Evolutionary conservation across 805 yeast genomes (phyloP).

Genomic region (Pichia deserticola): DNA sequence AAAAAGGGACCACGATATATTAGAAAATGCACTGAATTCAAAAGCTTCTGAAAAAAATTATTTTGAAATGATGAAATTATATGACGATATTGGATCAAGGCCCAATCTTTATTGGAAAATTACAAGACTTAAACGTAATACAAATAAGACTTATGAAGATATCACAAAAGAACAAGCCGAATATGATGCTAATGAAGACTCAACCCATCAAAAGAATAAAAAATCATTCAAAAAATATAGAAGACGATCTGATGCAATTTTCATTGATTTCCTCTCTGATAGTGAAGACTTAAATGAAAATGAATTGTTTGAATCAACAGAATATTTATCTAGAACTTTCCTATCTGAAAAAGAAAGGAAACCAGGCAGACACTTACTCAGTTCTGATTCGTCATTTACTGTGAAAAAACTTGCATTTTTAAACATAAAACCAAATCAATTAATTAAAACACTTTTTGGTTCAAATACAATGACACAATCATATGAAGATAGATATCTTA

Average conservation of each 20-base stretch:
- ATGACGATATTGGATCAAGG: conserved; percentile 88
- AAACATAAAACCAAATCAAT: conserved; percentile 36
- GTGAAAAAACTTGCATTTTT: conserved; percentile 41
- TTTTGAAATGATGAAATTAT: conserved; percentile 55
- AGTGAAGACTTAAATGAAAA: conserved; percentile 18
- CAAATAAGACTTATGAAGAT: background rate
- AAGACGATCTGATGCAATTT: conserved; percentile 6
- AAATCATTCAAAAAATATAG: background rate
- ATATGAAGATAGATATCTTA: conserved; percentile 16
- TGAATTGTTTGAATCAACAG: conserved; percentile 22
- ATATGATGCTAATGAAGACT: background rate
- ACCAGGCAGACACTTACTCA: conserved; percentile 28
- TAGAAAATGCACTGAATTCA: background rate
- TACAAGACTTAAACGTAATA: conserved; percentile 6
- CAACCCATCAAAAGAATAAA: background rate
- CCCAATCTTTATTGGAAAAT: conserved; percentile 85
- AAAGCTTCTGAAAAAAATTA: conserved; percentile 28
- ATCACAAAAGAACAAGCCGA: background rate
- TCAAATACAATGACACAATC: conserved; percentile 10
- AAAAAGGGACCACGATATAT: background rate
- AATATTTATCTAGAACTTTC: conserved; percentile 15
- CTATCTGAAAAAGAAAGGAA: conserved; percentile 20
- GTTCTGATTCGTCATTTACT: conserved; percentile 44
- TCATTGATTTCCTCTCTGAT: conserved; percentile 25
- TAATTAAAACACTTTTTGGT: conserved; percentile 23